Percentiles rank a stretch among this genome's conserved stretches.
Evolutionary conservation across 192 early-diverging fungal species (phyloP).

Genomic region (Coemansia sp.): DNA sequence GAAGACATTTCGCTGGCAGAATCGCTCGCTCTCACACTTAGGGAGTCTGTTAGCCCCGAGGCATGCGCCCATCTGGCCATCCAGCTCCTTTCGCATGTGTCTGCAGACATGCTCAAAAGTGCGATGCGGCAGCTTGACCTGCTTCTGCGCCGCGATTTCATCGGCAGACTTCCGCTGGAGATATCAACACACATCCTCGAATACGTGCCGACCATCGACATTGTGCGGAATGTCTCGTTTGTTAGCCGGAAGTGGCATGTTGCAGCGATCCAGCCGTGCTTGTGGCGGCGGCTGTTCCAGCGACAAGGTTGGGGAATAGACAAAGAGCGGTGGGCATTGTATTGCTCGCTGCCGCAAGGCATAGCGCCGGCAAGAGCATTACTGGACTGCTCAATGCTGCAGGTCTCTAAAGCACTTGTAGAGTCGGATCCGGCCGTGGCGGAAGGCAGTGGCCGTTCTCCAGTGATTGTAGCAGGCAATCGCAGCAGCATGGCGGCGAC

Average conservation of each 20-base stretch:
- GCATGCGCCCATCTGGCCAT: slow-evolving; percentile 32
- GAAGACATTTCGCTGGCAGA: slow-evolving; percentile 10
- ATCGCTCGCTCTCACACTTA: slow-evolving; percentile 26
- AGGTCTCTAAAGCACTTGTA: slow-evolving; percentile 15
- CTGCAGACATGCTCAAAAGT: slow-evolving; percentile 27
- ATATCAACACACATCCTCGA: slow-evolving; percentile 34
- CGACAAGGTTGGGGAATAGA: slow-evolving; percentile 35
- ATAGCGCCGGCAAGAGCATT: slow-evolving; percentile 8
- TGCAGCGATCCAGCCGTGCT: slow-evolving; percentile 28
- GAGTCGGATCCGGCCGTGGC: slow-evolving; percentile 1
- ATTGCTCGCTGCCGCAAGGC: slow-evolving; percentile 17
- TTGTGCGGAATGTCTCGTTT: slow-evolving; percentile 22
- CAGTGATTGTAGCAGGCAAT: slow-evolving; percentile 12
- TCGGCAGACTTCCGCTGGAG: slow-evolving; percentile 41
- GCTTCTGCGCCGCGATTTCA: slow-evolving; percentile 46
- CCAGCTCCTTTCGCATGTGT: slow-evolving; percentile 31
- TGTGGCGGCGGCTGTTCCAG: slow-evolving; percentile 38
- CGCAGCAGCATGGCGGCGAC: background rate
- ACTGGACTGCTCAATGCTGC: slow-evolving; percentile 23
- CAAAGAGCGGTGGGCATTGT: slow-evolving; percentile 35
- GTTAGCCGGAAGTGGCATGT: slow-evolving; percentile 38
- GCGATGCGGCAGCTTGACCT: slow-evolving; percentile 29
- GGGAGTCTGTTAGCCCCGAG: slow-evolving; percentile 18
- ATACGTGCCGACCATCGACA: slow-evolving; percentile 26
- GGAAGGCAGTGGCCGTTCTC: slow-evolving; percentile 4